Evolutionary conservation across 192 early-diverging fungal genomes (phyloP).

Genomic region (Irineochytrium annulatum): DNA sequence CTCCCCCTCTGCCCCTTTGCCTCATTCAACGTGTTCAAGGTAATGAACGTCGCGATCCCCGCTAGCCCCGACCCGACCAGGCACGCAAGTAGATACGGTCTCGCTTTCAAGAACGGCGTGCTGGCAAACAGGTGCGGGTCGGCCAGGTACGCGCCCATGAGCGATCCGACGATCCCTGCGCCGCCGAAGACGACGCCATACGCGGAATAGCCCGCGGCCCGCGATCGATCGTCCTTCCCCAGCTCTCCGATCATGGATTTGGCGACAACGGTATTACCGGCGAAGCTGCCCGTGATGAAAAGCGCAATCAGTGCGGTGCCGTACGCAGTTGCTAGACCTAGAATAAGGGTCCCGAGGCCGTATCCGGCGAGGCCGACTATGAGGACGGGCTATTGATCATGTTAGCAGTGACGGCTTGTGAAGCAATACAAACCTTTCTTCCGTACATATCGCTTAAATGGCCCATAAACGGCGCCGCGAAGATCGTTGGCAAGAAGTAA

Average conservation of each 20-base stretch:
- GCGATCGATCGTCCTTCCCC: slow-evolving; percentile 22
- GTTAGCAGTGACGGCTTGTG: background rate
- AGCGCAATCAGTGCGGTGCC: slow-evolving; percentile 15
- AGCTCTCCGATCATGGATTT: slow-evolving; percentile 46
- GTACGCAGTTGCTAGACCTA: slow-evolving; percentile 35
- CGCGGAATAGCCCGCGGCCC: slow-evolving; percentile 33
- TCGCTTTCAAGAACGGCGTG: background rate
- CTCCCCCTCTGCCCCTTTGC: background rate
- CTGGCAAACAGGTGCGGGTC: slow-evolving; percentile 27
- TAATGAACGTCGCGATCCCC: background rate
- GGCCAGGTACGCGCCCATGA: slow-evolving; percentile 33
- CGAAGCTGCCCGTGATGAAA: slow-evolving; percentile 34
- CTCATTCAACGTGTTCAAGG: background rate
- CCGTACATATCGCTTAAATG: slow-evolving; percentile 31
- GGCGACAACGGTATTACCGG: slow-evolving; percentile 33
- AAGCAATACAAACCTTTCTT: slow-evolving; percentile 11
- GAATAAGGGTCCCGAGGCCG: slow-evolving; percentile 26
- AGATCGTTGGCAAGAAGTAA: slow-evolving; percentile 37
- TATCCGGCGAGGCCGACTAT: slow-evolving; percentile 32
- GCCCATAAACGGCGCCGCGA: slow-evolving; percentile 39
- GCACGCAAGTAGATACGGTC: slow-evolving; percentile 36
- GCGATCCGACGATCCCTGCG: slow-evolving; percentile 32
- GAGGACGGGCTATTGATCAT: slow-evolving; percentile 20
- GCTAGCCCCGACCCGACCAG: slow-evolving; percentile 27
- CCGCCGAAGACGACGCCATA: slow-evolving; percentile 37